Evolutionary conservation across 257 asterid genomes (phyloP).

Genomic region (Buddleja alternifolia): DNA sequence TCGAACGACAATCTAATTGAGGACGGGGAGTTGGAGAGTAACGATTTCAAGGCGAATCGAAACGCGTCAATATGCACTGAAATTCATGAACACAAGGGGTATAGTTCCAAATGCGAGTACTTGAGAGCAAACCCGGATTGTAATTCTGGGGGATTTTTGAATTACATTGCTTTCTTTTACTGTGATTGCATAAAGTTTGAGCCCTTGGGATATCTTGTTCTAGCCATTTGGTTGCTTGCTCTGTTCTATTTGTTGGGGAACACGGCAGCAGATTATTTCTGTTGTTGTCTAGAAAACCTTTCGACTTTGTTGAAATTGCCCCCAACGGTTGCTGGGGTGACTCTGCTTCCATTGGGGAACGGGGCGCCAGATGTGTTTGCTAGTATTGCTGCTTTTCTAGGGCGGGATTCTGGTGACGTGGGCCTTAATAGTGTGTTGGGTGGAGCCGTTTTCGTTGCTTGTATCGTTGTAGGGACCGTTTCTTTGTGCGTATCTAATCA

Average conservation of each 20-base stretch:
- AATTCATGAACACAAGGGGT: slow-evolving; percentile 54
- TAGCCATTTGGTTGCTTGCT: slow-evolving; percentile 63
- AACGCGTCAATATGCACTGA: slow-evolving; percentile 52
- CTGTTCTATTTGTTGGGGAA: slow-evolving; percentile 81
- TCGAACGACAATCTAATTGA: slow-evolving; percentile 7
- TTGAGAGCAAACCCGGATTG: slow-evolving; percentile 63
- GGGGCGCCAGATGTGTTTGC: slow-evolving; percentile 95
- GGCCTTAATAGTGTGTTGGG: slow-evolving; percentile 86
- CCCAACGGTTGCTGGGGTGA: slow-evolving; percentile 87
- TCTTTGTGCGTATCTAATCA: slow-evolving; percentile 54
- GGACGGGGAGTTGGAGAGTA: background rate
- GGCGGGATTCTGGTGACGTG: slow-evolving; percentile 69
- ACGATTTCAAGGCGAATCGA: slow-evolving; percentile 24
- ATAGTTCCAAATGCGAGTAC: slow-evolving; percentile 55
- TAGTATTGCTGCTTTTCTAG: slow-evolving; percentile 76
- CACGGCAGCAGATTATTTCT: slow-evolving; percentile 87
- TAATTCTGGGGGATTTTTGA: slow-evolving; percentile 63
- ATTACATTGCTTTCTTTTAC: slow-evolving; percentile 69
- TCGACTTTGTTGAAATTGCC: slow-evolving; percentile 56
- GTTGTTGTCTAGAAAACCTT: slow-evolving; percentile 67
- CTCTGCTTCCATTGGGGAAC: slow-evolving; percentile 83
- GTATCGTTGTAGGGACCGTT: slow-evolving; percentile 72
- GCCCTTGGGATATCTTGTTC: slow-evolving; percentile 49
- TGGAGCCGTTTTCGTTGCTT: slow-evolving; percentile 82
- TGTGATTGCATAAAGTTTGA: slow-evolving; percentile 50